These are phyloP conservation scores for Cyberlindnera japonica DNA, from an alignment of 805 yeast genomes.

Conservation along the genomic window DNA sequence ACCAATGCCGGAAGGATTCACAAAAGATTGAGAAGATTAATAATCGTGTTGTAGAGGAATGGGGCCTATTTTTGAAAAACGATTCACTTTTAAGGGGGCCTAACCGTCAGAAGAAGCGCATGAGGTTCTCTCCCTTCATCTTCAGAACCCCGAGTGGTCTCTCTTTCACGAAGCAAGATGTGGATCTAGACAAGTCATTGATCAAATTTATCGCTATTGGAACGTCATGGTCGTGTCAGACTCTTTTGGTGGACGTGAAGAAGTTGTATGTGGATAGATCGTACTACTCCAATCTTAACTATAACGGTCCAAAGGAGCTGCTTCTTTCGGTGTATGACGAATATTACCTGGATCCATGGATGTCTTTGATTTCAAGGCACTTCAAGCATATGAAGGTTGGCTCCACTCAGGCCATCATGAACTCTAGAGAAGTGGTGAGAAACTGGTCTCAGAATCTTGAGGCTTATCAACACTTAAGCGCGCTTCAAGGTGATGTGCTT, in stretches of 20 bases:
- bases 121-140: conserved; percentile 17
- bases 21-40: conserved; percentile 13
- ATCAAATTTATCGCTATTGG: conserved; percentile 24
- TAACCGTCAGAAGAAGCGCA: conserved; percentile 3
- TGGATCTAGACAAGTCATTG: conserved; percentile 18
- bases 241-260: conserved; percentile 20
- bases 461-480: conserved; percentile 16
- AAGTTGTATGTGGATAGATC: conserved; percentile 18
- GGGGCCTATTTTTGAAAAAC: conserved; percentile 17
- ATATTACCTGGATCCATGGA: conserved; percentile 20
- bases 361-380: conserved; percentile 21
- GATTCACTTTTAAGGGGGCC: conserved; percentile 2
- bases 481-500: conserved; percentile 23
- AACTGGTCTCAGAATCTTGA: conserved; percentile 25
- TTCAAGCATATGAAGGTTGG: conserved; percentile 12
- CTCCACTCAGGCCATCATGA: conserved; percentile 8
- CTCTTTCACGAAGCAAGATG: conserved; percentile 18
- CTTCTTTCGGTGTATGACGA: conserved; percentile 27
- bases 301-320: conserved; percentile 9
- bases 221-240: conserved; percentile 27
- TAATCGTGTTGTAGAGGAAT: conserved; percentile 21
- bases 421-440: conserved; percentile 15
- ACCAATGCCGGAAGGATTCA: conserved; percentile 1
- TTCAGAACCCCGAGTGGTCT: conserved; percentile 20
- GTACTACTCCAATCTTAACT: conserved; percentile 2